Conservation (phyloP, 306 rosid genomes). For the Prunus mume region DNA sequence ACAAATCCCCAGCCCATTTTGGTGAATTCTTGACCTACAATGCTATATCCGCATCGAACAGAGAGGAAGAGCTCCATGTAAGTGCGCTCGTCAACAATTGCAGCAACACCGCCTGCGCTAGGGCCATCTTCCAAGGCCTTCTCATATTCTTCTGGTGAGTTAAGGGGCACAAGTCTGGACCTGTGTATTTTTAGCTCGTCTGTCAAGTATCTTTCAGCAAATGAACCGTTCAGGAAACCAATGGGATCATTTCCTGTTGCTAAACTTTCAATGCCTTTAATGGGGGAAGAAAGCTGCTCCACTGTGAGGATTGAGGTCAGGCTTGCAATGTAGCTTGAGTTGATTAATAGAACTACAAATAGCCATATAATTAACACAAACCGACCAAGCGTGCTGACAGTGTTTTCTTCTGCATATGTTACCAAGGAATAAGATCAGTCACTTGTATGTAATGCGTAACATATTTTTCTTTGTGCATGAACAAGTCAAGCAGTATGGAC, state of each 20-base stretch:
- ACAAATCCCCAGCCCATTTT: conserved; percentile 81
- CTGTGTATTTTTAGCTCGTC: too few species aligned
- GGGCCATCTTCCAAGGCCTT: conserved; percentile 55
- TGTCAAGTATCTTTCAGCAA: conserved; percentile 37
- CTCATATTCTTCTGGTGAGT: too few species aligned
- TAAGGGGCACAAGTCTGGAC: too few species aligned
- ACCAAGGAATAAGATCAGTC: too few species aligned
- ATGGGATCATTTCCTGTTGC: conserved; percentile 45
- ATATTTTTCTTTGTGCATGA: too few species aligned
- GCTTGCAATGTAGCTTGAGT: too few species aligned
- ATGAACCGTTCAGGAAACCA: conserved; percentile 51
- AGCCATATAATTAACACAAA: too few species aligned
- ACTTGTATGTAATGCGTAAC: too few species aligned
- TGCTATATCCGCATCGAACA: conserved; percentile 47
- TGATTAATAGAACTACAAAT: too few species aligned
- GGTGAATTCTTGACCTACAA: conserved; percentile 33
- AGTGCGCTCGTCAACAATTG: conserved; percentile 62
- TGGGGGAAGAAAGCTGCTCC: too few species aligned
- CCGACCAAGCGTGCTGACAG: neutral
- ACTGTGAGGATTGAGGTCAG: too few species aligned
- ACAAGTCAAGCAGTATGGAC: too few species aligned
- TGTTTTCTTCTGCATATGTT: conserved; percentile 21
- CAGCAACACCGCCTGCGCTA: conserved; percentile 56
- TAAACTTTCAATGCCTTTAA: conserved; percentile 16
- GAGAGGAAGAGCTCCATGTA: conserved; percentile 67